Conservation (phyloP, 257 asterid species). For the Solanum piurae region DNA sequence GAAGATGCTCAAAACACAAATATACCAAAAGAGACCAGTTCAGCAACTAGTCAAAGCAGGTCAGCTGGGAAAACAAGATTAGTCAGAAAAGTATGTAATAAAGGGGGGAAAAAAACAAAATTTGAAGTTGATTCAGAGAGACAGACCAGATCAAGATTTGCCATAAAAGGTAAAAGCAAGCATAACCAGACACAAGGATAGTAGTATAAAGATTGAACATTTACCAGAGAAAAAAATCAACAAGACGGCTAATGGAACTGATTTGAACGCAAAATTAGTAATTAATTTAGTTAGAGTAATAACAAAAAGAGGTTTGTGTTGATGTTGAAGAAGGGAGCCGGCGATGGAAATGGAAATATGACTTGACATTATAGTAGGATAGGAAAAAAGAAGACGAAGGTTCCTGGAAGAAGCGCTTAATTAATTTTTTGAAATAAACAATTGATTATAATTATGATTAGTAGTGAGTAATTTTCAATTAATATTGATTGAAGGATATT, state of each 20-base stretch:
- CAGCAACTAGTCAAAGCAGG: neutral
- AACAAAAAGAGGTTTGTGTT: neutral
- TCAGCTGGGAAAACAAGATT: neutral
- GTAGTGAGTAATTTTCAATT: neutral
- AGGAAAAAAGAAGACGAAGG: constrained; percentile 27
- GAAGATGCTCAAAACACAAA: neutral
- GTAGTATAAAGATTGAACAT: neutral
- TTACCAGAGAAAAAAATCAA: neutral
- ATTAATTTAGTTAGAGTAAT: neutral
- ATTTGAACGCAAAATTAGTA: neutral
- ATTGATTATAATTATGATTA: neutral
- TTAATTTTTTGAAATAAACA: neutral
- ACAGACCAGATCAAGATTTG: constrained; percentile 1
- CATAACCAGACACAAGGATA: neutral
- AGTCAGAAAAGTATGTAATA: neutral
- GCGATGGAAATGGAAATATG: neutral
- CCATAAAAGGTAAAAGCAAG: neutral
- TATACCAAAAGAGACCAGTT: neutral
- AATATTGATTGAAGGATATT: neutral
- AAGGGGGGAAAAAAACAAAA: neutral
- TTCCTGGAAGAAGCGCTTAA: constrained; percentile 42
- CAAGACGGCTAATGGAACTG: neutral
- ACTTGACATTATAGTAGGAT: neutral
- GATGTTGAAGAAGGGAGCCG: constrained; percentile 3
- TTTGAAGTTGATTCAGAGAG: neutral